phyloP scores from a whole-genome alignment of 495 filamentous ascomycete genomes.

The Penicillium alfredii region DNA sequence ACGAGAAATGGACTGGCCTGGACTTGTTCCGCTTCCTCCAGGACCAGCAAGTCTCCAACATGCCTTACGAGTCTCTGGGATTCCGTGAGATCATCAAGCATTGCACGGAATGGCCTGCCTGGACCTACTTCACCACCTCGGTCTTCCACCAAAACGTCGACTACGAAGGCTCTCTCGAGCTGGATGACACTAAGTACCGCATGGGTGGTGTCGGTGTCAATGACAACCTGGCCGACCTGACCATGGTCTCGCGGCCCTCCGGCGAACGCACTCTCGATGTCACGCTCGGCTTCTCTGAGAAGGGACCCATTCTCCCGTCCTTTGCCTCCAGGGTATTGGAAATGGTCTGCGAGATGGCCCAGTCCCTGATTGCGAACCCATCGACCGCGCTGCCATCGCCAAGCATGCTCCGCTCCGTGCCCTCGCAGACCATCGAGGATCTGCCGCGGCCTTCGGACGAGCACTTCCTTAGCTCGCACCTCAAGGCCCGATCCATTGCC shows the following conservation, averaged over 20 bases:
- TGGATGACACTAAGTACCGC: slow-evolving; percentile 43
- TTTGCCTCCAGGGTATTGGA: slow-evolving; percentile 43
- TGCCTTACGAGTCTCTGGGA: slow-evolving; percentile 53
- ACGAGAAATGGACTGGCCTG: slow-evolving; percentile 41
- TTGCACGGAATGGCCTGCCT: slow-evolving; percentile 54
- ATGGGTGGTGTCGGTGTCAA: slow-evolving; percentile 46
- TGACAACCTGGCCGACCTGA: slow-evolving; percentile 48
- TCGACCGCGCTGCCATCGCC: slow-evolving; percentile 39
- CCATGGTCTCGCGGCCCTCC: slow-evolving; percentile 42
- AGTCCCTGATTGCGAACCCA: slow-evolving; percentile 41
- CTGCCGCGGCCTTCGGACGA: slow-evolving; percentile 22
- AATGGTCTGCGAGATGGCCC: slow-evolving; percentile 43
- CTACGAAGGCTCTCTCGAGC: slow-evolving; percentile 35
- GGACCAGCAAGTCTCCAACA: slow-evolving; percentile 53
- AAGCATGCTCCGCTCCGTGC: slow-evolving; percentile 31
- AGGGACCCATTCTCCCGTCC: slow-evolving; percentile 33
- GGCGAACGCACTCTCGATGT: slow-evolving; percentile 37
- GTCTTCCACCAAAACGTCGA: slow-evolving; percentile 47
- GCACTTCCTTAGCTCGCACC: slow-evolving; percentile 29
- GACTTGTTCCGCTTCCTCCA: slow-evolving; percentile 52
- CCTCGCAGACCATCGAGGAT: slow-evolving; percentile 26
- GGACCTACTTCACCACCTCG: slow-evolving; percentile 42
- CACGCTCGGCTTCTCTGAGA: slow-evolving; percentile 40
- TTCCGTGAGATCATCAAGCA: slow-evolving; percentile 53
- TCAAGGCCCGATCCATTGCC: slow-evolving; percentile 38